Evolutionary conservation across 192 early-diverging fungal species (phyloP).

Genomic region (Pecoramyces ruminantium): DNA sequence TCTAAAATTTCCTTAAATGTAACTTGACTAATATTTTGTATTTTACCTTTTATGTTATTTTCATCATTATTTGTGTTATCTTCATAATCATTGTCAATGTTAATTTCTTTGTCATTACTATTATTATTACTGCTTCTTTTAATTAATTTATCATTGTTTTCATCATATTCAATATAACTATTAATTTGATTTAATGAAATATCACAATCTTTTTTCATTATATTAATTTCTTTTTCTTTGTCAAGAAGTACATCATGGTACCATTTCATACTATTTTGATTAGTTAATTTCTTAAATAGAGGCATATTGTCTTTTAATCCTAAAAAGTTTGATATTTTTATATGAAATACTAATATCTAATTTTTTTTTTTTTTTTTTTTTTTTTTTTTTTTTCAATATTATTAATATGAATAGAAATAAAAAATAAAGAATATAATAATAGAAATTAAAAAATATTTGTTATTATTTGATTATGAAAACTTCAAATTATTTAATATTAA

Average conservation of each 20-base stretch:
- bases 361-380: too few species aligned
- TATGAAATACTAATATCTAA: not conserved
- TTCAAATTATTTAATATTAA: too few species aligned
- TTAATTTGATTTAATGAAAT: not conserved
- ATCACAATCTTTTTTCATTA: not conserved
- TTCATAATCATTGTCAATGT: not conserved
- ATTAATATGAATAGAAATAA: too few species aligned
- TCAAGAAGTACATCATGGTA: not conserved
- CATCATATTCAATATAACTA: not conserved
- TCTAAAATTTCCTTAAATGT: too few species aligned
- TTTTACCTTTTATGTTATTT: too few species aligned
- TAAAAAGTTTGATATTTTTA: not conserved
- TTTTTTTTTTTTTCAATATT: too few species aligned
- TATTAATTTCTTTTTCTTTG: not conserved
- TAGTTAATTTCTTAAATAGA: not conserved
- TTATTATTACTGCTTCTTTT: not conserved
- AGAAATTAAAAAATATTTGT: too few species aligned
- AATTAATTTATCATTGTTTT: not conserved
- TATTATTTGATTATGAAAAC: too few species aligned
- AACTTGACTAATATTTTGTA: too few species aligned
- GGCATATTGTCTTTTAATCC: not conserved
- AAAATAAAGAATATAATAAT: too few species aligned
- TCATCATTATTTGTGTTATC: not conserved
- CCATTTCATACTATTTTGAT: not conserved
- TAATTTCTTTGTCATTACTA: not conserved